phyloP scores from a whole-genome alignment of 2,329 filamentous ascomycete genomes.

The Coleophoma crateriformis region DNA sequence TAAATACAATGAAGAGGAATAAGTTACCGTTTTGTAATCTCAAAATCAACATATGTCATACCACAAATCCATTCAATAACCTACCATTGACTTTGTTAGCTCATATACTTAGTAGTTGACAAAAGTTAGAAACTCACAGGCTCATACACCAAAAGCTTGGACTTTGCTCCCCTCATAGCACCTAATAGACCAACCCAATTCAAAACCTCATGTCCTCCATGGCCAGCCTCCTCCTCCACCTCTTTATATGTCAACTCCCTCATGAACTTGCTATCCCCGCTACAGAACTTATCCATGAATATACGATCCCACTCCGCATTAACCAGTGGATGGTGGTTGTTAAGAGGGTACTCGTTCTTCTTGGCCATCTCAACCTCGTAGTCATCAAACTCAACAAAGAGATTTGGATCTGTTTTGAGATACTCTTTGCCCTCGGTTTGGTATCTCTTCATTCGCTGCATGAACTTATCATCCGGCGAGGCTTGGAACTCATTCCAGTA shows the following conservation, averaged over 20 bases:
- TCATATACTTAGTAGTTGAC: not conserved
- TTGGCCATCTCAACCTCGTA: constrained; percentile 26
- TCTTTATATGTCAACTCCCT: constrained; percentile 31
- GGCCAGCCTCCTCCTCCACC: constrained; percentile 51
- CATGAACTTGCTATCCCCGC: constrained; percentile 11
- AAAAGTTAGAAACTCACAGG: not conserved
- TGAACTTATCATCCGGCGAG: constrained; percentile 20
- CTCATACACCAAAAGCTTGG: constrained; percentile 4
- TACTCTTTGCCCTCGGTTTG: constrained; percentile 21
- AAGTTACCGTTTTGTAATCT: not conserved
- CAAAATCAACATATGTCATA: not conserved
- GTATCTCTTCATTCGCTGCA: constrained; percentile 24
- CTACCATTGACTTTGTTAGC: not conserved
- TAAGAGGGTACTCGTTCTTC: constrained; percentile 25
- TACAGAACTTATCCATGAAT: constrained; percentile 20
- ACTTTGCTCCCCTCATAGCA: constrained; percentile 5
- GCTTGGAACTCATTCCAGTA: constrained; percentile 24
- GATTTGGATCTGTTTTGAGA: constrained; percentile 17
- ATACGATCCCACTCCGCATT: constrained; percentile 22
- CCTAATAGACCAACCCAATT: constrained; percentile 5
- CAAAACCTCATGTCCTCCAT: constrained; percentile 5
- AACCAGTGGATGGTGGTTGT: constrained; percentile 24
- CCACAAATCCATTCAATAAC: constrained; percentile 6
- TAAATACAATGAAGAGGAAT: not conserved
- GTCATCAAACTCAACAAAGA: constrained; percentile 24